Evolutionary conservation across 371 early-diverging fungal species (phyloP), one percentile per base, ranked within the genome.

Genomic region (Conidiobolus incongruus): DNA sequence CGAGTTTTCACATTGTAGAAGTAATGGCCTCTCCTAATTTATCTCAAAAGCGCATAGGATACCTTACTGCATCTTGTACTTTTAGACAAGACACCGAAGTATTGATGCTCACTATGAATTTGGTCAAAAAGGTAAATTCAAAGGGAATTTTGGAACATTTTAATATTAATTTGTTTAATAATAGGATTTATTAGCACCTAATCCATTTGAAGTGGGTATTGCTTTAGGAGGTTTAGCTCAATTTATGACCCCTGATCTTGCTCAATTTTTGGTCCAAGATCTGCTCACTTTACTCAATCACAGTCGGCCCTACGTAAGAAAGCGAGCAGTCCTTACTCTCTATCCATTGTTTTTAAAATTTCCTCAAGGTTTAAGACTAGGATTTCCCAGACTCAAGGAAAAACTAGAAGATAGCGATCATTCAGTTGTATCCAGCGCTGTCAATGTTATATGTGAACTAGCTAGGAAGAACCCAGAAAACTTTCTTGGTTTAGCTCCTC

Each of bases 61-160:
- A 94, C 53, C 63, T 85, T 45, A 93, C 92, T 1, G 95, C 92
- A 1, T 61, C 77, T 1, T 75, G 79, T 45, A 78, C 86, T 2
- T 93, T 94, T 59, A 68, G 73, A 47, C 83, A 84, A 47, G 88
- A 91, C 38, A 93, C 91, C 0, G 90, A 91, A 58, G 91, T 95
- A 0, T 65, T 93, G 26, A 90, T 95, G 91, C 64, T 95, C 31
- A 77, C 84, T 13, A 92, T 92, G 7, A 95, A 95, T 54, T 61
- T 88, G 45, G 81, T 93, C 41, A 85, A 87, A 52, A 95, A 95
- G 65, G 89, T 84, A 65, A 11, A 17, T 20, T 13, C 12, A 35
- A 33, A 29, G 38, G n/a, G 20, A 40, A 32, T n/a, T n/a, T n/a
- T n/a, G n/a, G n/a, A n/a, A n/a, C n/a, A n/a, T n/a, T n/a, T 17